Evolutionary conservation across 2,329 filamentous ascomycete genomes (phyloP), one percentile per base, ranked within the genome.

Genomic region (Zasmidium cellare): DNA sequence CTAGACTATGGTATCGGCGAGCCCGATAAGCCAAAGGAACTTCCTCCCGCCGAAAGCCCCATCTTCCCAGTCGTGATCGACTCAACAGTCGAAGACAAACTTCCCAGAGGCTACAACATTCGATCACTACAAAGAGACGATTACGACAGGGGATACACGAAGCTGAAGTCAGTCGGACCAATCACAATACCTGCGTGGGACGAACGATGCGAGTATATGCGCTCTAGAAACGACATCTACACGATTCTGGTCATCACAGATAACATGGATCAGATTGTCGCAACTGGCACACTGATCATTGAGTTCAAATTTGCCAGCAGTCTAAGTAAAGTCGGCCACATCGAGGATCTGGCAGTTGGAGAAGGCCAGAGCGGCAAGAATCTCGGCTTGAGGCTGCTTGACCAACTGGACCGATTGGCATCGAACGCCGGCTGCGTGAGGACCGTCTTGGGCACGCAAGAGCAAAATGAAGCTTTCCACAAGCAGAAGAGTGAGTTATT

Each of bases 331-430:
- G 53, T 55, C 24, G 65, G 65, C 14, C 66, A 68, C 25, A 58
- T 68, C 18, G 59, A 68, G 38, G 66, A 67, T 35, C 48, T 68
- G 20, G 50, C 58, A 16, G 62, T 68, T 9, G 56, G 50, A 6
- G 56, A 58, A 35, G 57, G 59, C 28, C 59, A 65, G 16, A 48
- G 63, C 28, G 65, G 65, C 41, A 67, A 66, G 57, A 67, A 66
- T 24, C 44, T 67, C 38, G 65, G 65, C 7, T 51, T 62, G n/a
- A 52, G 60, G n/a, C 57, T 67, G 51, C 41, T 67, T 9, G 58
- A 64, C 18, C 65, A 65, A 24, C 47, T 67, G 12, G 58, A 61
- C 46, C 51, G 53, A 20, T 46, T 67, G 16, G 61, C 65, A 16
- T 51, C 50, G 24, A 24, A 63, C n/a, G 31, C 62, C 19, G 65